Base-by-base conservation (phyloP, 2,329 filamentous ascomycete species). In the Podosphaera xanthii region DNA sequence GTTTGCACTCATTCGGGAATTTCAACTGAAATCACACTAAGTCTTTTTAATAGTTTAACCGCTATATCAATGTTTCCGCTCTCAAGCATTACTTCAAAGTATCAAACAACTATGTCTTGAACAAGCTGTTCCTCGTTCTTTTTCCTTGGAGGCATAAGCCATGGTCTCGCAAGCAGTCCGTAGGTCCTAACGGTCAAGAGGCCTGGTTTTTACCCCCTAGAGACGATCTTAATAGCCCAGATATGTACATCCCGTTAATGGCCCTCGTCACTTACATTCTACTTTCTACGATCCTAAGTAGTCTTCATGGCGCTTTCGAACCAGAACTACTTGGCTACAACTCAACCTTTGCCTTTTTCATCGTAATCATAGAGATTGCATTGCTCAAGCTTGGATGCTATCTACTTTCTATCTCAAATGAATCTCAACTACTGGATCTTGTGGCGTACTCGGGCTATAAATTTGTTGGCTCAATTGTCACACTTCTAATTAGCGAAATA, bases 171-270 rank as follows among this genome's bases (percentile, higher is more conserved):
- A 89, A 94, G 71, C 87, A 94, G 70, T 77, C 84, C 60, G 78
- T 83, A 60, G 82, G 83, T 30, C 80, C 82, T 60, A 81, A 79
- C 68, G 79, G 84, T 57, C 80, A 83, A 66, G 82, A 85, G 63
- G 81, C 81, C 53, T 84, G 83, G 76, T 98, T 92, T 72, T 78
- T 96, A 6, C 88, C 92, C 4, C 92, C 92, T 1, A 80, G 92
- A 63, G 91, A 98, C 71, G 92, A 98, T 69, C 77, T 97, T 71
- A 98, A 98, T 73, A 94, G 88, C 64, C 92, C 94, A 14, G 92
- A 98, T 73, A 97, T 98, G 90, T 98, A 98, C 74, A 98, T 98
- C 67, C 90, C 90, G 61, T 85, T 94, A 68, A 98, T 98, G 92
- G 91, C 92, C 1, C 77, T 98, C 58, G 89, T 97, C 54, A 98